phyloP scores from a whole-genome alignment of 2,329 filamentous ascomycete genomes.

The Camptophora hylomeconis region DNA sequence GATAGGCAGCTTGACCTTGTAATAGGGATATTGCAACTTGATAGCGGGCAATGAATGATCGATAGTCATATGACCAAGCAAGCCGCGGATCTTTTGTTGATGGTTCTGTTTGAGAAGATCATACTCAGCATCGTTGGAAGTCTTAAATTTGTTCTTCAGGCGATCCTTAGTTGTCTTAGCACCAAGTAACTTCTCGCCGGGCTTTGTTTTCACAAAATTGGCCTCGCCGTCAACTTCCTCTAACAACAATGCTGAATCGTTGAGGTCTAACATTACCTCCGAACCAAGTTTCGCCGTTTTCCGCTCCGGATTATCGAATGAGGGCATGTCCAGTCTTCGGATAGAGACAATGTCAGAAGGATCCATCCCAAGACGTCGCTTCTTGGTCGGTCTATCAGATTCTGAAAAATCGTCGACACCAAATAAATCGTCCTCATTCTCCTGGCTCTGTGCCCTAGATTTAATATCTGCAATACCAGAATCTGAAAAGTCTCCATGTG shows the following conservation, averaged over 20 bases:
- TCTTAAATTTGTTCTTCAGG: constrained; percentile 75
- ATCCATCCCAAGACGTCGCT: constrained; percentile 42
- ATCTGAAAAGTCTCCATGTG: too few relatives aligned
- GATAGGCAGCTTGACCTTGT: constrained; percentile 67
- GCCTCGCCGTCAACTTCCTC: constrained; percentile 59
- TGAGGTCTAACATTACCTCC: constrained; percentile 70
- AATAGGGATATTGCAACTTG: constrained; percentile 90
- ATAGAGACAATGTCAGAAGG: constrained; percentile 35
- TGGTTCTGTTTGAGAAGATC: constrained; percentile 94
- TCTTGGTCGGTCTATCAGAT: constrained; percentile 46
- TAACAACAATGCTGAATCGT: constrained; percentile 74
- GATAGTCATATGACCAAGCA: constrained; percentile 78
- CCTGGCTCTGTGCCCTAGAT: constrained; percentile 19
- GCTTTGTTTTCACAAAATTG: constrained; percentile 34
- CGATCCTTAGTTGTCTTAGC: constrained; percentile 42
- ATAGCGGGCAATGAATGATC: constrained; percentile 89
- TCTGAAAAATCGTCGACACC: constrained; percentile 39
- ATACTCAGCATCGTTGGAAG: constrained; percentile 92
- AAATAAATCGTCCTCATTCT: constrained; percentile 48
- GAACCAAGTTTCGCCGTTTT: constrained; percentile 62
- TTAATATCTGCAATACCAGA: constrained; percentile 27
- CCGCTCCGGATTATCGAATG: constrained; percentile 68
- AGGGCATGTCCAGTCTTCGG: constrained; percentile 51
- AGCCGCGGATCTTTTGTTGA: constrained; percentile 87
- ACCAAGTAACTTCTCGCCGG: constrained; percentile 36